phyloP scores from a whole-genome alignment of 441 rosid species.

The Lepidium campestre region DNA sequence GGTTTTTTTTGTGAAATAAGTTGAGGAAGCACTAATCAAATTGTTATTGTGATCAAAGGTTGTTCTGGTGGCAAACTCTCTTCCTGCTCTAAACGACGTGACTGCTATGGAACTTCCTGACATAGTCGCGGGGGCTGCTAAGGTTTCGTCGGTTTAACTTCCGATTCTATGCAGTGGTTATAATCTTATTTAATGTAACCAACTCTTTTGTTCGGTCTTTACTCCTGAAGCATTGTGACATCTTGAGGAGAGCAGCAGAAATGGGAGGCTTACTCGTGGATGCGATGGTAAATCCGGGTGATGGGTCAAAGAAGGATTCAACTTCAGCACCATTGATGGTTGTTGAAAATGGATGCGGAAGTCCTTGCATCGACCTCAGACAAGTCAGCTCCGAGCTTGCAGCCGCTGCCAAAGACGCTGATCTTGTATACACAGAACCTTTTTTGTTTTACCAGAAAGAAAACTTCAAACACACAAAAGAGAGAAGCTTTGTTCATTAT shows the following conservation, averaged over 20 bases:
- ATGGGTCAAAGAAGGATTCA: conserved; percentile 55
- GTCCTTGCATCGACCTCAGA: conserved; percentile 95
- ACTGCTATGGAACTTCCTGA: conserved; percentile 99
- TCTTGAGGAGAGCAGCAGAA: conserved; percentile 92
- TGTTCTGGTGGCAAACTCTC: conserved; percentile 94
- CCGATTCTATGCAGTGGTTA: neutral
- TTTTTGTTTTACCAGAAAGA: neutral
- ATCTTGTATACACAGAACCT: conserved; percentile 55
- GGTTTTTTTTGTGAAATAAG: neutral
- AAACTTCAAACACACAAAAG: neutral
- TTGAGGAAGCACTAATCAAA: neutral
- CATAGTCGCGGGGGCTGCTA: conserved; percentile 96
- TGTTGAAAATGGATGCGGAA: conserved; percentile 99
- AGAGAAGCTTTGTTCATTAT: neutral
- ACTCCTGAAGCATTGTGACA: conserved; percentile 74
- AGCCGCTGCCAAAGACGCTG: conserved; percentile 89
- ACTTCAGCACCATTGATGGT: conserved; percentile 88
- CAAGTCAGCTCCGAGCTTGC: conserved; percentile 99
- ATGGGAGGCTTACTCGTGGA: conserved; percentile 94
- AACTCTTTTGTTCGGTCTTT: conserved; percentile 1
- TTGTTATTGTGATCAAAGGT: conserved; percentile 47
- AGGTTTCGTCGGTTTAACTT: conserved; percentile 41
- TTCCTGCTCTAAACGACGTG: conserved; percentile 91
- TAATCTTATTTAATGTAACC: neutral
- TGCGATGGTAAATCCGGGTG: conserved; percentile 70